Conservation (phyloP, 1,284 basidiomycete genomes). For the Malassezia equina region DNA sequence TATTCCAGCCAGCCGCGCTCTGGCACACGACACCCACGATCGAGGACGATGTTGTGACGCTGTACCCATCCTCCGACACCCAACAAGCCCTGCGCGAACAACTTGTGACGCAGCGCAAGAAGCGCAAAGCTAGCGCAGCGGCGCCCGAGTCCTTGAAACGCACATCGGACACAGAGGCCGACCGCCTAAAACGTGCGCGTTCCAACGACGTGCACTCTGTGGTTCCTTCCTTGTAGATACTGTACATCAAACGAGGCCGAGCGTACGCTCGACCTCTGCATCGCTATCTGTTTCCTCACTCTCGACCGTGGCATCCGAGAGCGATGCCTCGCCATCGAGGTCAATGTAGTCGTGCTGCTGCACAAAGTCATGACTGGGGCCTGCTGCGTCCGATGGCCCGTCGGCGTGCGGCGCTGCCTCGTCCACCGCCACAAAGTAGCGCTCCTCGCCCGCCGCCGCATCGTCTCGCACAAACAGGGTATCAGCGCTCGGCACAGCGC, state of each 20-base stretch:
- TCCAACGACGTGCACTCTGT: no score
- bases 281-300: conserved; percentile 6
- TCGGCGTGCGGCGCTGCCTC: conserved; percentile 14
- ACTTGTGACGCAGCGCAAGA: conserved; percentile 11
- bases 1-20: conserved; percentile 22
- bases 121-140: no score
- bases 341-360: conserved; percentile 39
- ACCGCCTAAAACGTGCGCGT: conserved; percentile 1
- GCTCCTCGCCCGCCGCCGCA: conserved; percentile 1
- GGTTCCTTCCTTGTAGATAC: not conserved
- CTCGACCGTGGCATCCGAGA: conserved; percentile 3
- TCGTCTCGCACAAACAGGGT: conserved; percentile 15
- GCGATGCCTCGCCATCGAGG: conserved; percentile 22
- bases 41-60: conserved; percentile 23
- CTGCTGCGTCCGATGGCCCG: conserved; percentile 4
- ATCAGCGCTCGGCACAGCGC: not conserved
- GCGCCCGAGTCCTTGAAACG: no score
- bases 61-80: conserved; percentile 25
- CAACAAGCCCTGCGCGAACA: conserved; percentile 22
- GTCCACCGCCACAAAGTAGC: conserved; percentile 2
- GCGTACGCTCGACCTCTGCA: conserved; percentile 5
- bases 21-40: conserved; percentile 13
- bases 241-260: conserved; percentile 5
- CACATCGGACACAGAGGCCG: not conserved
- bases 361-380: conserved; percentile 18